Percentiles rank a stretch among this genome's conserved stretches.
These are phyloP conservation scores for Hylodesmum podocarpum DNA, from an alignment of 306 rosid genomes.

Conservation along the genomic window DNA sequence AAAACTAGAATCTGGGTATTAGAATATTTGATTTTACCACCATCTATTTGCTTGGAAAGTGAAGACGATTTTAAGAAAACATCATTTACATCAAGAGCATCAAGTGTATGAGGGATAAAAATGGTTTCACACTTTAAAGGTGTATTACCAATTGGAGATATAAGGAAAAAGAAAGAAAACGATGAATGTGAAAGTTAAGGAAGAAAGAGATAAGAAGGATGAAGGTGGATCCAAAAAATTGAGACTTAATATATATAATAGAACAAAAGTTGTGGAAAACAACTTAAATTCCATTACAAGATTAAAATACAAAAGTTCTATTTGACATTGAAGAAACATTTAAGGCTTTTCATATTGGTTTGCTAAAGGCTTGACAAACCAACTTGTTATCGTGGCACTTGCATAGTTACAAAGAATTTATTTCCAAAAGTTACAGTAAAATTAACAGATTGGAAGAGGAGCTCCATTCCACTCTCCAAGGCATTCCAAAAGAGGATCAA, in stretches of 20 bases:
- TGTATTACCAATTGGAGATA: neutral
- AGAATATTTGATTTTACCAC: neutral
- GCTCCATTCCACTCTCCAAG: conserved; percentile 78
- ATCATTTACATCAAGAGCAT: neutral
- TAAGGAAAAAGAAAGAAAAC: neutral
- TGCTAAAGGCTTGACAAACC: neutral
- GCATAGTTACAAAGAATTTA: conserved; percentile 1
- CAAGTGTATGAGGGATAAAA: neutral
- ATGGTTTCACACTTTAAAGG: neutral
- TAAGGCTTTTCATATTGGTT: neutral
- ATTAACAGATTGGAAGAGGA: conserved; percentile 74
- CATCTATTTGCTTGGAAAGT: neutral
- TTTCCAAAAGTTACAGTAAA: neutral
- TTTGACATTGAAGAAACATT: neutral
- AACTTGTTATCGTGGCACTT: neutral
- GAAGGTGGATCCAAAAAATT: neutral
- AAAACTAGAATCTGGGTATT: neutral
- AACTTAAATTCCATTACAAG: neutral
- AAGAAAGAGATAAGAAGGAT: neutral
- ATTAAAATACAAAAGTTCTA: conserved; percentile 19
- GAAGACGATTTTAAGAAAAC: neutral
- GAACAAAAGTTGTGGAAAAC: neutral
- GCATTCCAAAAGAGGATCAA: conserved; percentile 79
- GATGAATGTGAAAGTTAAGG: neutral
- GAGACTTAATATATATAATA: neutral